Evolutionary conservation across 1,284 basidiomycete species (phyloP), one percentile per base, ranked within the genome.

Genomic region (Rhizoctonia solani): DNA sequence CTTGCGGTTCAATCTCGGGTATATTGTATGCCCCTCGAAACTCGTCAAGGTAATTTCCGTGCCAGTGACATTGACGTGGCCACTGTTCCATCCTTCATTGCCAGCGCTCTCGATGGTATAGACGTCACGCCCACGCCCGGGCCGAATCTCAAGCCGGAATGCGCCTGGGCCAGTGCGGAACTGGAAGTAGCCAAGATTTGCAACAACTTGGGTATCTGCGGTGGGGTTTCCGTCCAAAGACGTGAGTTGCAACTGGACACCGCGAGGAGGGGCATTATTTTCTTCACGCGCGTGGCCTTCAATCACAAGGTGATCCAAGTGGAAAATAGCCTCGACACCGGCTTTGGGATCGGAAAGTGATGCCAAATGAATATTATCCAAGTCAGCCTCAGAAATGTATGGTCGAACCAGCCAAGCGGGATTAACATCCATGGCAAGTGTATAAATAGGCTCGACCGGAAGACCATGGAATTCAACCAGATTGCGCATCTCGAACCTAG

Each of bases 101-200:
- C 91, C 92, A 1, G 89, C 89, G 75, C 91, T 95, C 73, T 90
- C 87, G 73, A 98, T 82, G 69, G 82, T 79, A 76, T 87, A 98
- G 21, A 98, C 85, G 34, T 95, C 88, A 44, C 83, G 81, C 3
- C 93, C 93, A 4, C 88, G 81, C 0, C 95, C 95, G 11, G 86
- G 82, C 2, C 95, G 84, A 66, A 98, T 94, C 63, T 88, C 85
- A 1, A 98, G 81, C 54, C 82, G 80, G 80, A 92, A 97, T 0
- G 92, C 86, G 1, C 96, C 96, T 0, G 96, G 96, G 54, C 85
- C 88, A 1, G 92, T 90, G 74, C 93, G 94, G 81, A 99, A 95
- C 77, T 99, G 97, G 70, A 98, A 82, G 77, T 99, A 99, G 2
- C 96, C 97, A 8, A 98, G 80, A 75, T 98, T 99, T 4, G 92